Evolutionary conservation across 2,329 filamentous ascomycete genomes (phyloP), one percentile per base, ranked within the genome.

Genomic region (Ustulina deusta): DNA sequence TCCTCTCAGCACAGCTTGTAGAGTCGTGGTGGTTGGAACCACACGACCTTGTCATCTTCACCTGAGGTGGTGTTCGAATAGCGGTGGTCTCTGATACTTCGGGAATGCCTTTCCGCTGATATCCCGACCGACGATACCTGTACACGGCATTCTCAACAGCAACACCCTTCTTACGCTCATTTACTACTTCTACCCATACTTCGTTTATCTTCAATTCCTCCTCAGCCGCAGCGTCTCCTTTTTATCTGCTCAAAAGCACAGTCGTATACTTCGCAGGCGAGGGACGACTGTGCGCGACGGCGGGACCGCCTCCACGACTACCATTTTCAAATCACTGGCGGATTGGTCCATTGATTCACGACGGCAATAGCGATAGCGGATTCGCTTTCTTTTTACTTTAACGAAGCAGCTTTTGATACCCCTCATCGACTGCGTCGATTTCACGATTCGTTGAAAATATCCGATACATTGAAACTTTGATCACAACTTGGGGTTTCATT

Each of bases 191-290:
- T 42, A 62, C 62, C 48, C 56, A 52, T 61, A 44, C 52, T 64
- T 62, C 65, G 48, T 66, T 65, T 66, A 69, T 61, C 38, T 51
- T 49, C 60, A 22, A 61, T 48, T 60, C 44, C 64, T 51, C 59
- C 52, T 62, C 65, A 44, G 60, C 42, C 51, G 58, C 70, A 58
- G 66, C 67, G 61, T 69, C 63, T 69, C 63, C 69, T 74, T 66
- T 70, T 71, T 58, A 65, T 48, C 64, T 62, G 56, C 65, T 73
- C 70, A 65, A 73, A 70, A 74, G 76, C 79, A 79, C 76, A 78
- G 80, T 83, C 82, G 81, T 79, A 74, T 74, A 74, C 80, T 83
- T 84, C 82, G 82, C 83, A 74, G 84, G 83, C 82, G 83, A 84
- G 71, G 78, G 79, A 80, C 82, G 80, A 84, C 79, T 78, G 81